A percentile compares a stretch with the other conserved stretches of the same genome.
phyloP scores from a whole-genome alignment of 306 rosid genomes.

The Trichosanthes cucumerina region DNA sequence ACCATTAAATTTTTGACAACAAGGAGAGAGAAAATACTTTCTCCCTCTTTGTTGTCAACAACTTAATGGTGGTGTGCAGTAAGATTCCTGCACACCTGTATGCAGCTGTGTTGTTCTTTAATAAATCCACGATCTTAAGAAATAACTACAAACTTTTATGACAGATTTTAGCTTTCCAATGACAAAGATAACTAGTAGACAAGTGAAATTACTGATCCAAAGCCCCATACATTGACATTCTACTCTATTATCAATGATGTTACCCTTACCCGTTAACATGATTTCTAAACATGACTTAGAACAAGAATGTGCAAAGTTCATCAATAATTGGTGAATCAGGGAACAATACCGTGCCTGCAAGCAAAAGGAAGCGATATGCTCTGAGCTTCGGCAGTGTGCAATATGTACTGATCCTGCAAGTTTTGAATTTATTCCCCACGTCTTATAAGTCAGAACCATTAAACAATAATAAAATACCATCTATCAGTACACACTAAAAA shows the following conservation, averaged over 20 bases:
- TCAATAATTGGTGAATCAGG: slow-evolving; percentile 9
- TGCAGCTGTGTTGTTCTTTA: too few relatives aligned
- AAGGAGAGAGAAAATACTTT: too few relatives aligned
- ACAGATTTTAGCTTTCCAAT: background rate
- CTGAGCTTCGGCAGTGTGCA: slow-evolving; percentile 89
- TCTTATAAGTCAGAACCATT: background rate
- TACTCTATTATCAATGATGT: background rate
- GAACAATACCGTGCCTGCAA: slow-evolving; percentile 93
- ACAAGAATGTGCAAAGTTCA: background rate
- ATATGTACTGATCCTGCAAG: slow-evolving; percentile 88
- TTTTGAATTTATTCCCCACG: background rate
- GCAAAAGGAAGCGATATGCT: slow-evolving; percentile 90
- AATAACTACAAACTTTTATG: background rate
- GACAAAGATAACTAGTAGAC: background rate
- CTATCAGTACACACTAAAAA: background rate
- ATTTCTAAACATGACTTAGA: background rate
- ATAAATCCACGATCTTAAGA: background rate
- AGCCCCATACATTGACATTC: background rate
- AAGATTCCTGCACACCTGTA: too few relatives aligned
- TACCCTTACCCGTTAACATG: background rate
- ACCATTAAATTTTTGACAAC: too few relatives aligned
- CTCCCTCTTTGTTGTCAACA: too few relatives aligned
- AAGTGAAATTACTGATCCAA: background rate
- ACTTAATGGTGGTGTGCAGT: too few relatives aligned
- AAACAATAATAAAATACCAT: background rate